A percentile compares a stretch with the other conserved stretches of the same genome.
Evolutionary conservation across 2,329 filamentous ascomycete species (phyloP).

Genomic region (Talaromyces atroroseus): DNA sequence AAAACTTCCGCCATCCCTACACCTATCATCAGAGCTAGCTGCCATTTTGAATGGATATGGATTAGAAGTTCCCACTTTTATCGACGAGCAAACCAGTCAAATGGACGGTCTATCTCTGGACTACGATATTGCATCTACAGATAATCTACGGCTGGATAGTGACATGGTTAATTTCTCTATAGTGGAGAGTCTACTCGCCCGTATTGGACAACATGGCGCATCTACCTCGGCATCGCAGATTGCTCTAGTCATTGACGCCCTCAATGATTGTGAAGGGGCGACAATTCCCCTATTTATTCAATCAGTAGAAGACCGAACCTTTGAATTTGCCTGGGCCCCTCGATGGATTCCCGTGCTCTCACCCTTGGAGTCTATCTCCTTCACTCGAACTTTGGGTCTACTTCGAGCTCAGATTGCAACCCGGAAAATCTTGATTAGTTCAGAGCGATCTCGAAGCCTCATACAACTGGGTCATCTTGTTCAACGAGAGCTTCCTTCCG

Average conservation of each 20-base stretch:
- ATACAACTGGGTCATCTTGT: slow-evolving; percentile 35
- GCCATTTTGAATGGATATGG: slow-evolving; percentile 16
- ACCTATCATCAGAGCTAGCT: background rate
- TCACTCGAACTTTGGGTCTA: slow-evolving; percentile 27
- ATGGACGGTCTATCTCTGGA: background rate
- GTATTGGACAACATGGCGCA: slow-evolving; percentile 24
- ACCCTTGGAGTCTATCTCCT: slow-evolving; percentile 17
- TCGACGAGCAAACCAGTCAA: background rate
- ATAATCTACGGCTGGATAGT: slow-evolving; percentile 18
- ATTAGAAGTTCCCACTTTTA: slow-evolving; percentile 18
- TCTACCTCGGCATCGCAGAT: slow-evolving; percentile 27
- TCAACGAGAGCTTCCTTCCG: slow-evolving; percentile 13
- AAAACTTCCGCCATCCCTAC: background rate
- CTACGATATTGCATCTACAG: background rate
- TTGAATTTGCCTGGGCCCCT: slow-evolving; percentile 29
- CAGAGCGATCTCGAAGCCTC: slow-evolving; percentile 24
- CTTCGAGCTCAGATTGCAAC: slow-evolving; percentile 23
- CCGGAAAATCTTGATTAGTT: slow-evolving; percentile 18
- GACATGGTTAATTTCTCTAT: slow-evolving; percentile 22
- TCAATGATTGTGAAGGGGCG: slow-evolving; percentile 32
- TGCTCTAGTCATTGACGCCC: slow-evolving; percentile 23
- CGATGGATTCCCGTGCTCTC: slow-evolving; percentile 30
- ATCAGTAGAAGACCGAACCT: background rate
- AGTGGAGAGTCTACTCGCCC: slow-evolving; percentile 21
- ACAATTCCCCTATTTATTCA: slow-evolving; percentile 20